These are phyloP conservation scores for Lanmaoa rubissima DNA, from an alignment of 768 basidiomycete genomes.

Conservation along the genomic window DNA sequence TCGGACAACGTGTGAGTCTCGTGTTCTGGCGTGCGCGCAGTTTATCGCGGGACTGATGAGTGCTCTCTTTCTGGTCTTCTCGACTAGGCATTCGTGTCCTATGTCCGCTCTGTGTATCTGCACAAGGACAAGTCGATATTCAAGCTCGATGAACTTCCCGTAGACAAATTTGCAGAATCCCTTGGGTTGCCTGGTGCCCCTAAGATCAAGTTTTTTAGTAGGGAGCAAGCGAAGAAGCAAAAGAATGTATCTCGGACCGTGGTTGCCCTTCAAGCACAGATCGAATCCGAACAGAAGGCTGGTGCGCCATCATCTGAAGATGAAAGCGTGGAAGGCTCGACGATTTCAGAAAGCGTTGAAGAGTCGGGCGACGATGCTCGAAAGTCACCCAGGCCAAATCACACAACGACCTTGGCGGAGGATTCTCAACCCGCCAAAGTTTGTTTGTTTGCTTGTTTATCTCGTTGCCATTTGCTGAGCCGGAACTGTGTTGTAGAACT, in stretches of 20 bases:
- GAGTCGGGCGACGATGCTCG: constrained; percentile 25
- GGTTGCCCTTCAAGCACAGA: constrained; percentile 35
- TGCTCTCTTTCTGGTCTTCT: background rate
- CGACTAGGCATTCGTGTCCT: constrained; percentile 88
- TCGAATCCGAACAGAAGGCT: constrained; percentile 20
- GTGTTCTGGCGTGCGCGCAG: background rate
- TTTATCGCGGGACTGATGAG: background rate
- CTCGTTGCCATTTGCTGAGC: background rate
- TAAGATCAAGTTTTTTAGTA: constrained; percentile 84
- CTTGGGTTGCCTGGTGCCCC: constrained; percentile 93
- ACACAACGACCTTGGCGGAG: background rate
- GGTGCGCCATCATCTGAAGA: constrained; percentile 17
- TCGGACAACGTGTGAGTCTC: constrained; percentile 80
- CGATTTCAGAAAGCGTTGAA: constrained; percentile 23
- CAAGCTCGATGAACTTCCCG: constrained; percentile 78
- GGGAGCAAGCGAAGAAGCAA: constrained; percentile 65
- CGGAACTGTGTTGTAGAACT: constrained; percentile 25
- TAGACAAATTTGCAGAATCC: constrained; percentile 81
- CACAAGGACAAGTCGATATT: constrained; percentile 95
- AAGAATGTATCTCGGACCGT: constrained; percentile 67
- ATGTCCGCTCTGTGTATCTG: constrained; percentile 86
- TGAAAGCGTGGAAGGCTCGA: constrained; percentile 12
- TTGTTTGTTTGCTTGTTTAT: constrained; percentile 10
- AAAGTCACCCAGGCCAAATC: background rate
- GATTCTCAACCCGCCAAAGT: constrained; percentile 42